Evolutionary conservation across 148 eudicot genomes (phyloP), one percentile per base, ranked within the genome.

Genomic region (Diospyros kaki): DNA sequence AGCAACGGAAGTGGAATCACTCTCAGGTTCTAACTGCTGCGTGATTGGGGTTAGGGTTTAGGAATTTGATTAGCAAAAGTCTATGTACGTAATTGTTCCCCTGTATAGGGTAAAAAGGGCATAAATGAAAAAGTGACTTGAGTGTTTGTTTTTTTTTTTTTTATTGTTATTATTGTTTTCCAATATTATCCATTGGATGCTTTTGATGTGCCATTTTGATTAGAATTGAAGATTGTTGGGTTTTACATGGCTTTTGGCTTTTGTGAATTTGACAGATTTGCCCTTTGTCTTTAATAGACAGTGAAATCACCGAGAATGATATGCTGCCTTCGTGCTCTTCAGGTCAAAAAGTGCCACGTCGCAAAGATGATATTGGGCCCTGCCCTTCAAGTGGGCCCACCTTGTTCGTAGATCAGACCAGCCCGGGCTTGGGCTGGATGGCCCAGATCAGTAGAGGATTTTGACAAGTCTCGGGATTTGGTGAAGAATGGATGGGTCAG

Each of bases 1-100:
- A 89, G 91, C 73, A 87, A 93, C 79, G 90, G 77, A 64, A 85
- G 88, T 78, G 89, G 84, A 73, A 85, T 89, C 38, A 87, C 89
- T 73, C 90, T 91, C 44, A 94, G 88, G 77, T 86, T 93, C 77
- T 87, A 81, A 80, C 13, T 61, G 42, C 52, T 40, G n/a, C 15
- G 28, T 68, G 54, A 4, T 52, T 74, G 75, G 51, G 72, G 45
- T 74, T 81, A 84, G 78, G 79, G 71, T 78, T 81, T 86, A 77
- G 83, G 40, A 15, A 64, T 82, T 74, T 79, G 83, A 81, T 52
- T 58, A 51, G 38, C 10, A 64, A 58, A 58, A 67, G 65, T 67
- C 38, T 64, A 12, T 8, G 14, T 71, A 53, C 70, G 28, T 28
- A 28, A 28, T 28, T 28, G 28, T 70, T 66, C 51, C 46, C 4